Conservation (phyloP, 2,329 filamentous ascomycete species). For the Zasmidium citrigriseum region DNA sequence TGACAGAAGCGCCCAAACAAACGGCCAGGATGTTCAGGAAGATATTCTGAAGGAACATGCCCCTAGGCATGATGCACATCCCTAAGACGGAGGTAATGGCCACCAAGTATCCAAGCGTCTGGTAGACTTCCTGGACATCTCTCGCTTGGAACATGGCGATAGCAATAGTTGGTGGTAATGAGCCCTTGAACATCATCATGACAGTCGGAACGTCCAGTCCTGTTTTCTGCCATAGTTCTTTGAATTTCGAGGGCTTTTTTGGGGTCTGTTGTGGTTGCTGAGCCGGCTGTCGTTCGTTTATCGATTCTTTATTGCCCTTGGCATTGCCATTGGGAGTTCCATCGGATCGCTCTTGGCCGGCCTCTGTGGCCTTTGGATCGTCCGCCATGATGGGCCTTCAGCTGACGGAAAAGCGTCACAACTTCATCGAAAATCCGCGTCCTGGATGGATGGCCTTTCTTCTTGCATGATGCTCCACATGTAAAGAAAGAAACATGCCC, state of each 20-base stretch:
- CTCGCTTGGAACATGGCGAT: constrained; percentile 47
- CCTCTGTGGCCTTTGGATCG: not conserved
- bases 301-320: not conserved
- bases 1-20: constrained; percentile 61
- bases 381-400: not conserved
- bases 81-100: constrained; percentile 66
- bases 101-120: constrained; percentile 62
- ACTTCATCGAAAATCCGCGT: no score
- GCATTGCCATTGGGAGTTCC: not conserved
- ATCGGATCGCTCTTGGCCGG: not conserved
- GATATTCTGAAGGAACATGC: constrained; percentile 42
- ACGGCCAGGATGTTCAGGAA: constrained; percentile 61
- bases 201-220: constrained; percentile 33
- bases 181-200: constrained; percentile 35
- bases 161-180: constrained; percentile 35
- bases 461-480: no score
- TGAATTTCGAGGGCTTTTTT: constrained; percentile 26
- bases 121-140: constrained; percentile 52
- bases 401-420: not conserved
- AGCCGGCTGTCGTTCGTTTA: not conserved
- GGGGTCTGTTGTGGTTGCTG: not conserved
- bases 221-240: constrained; percentile 31
- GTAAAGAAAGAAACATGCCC: not conserved
- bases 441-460: no score
- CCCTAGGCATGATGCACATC: constrained; percentile 67